Percentiles rank a stretch among this genome's conserved stretches.
Evolutionary conservation across 768 basidiomycete species (phyloP).

Genomic region (Leccinellum albellum): DNA sequence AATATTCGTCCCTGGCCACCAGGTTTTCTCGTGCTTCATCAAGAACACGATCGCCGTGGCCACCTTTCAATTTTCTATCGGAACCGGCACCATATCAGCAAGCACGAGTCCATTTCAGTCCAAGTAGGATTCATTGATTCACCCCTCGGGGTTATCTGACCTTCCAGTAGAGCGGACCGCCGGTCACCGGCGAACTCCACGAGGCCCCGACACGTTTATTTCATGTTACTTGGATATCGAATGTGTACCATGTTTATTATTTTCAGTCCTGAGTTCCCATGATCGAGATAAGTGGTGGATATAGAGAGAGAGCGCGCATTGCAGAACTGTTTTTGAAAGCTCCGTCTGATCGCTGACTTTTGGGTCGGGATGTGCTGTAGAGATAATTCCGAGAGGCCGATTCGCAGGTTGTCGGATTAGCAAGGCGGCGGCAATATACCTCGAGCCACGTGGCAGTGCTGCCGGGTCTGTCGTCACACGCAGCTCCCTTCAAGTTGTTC

Average conservation of each 20-base stretch:
- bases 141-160: conserved; percentile 29
- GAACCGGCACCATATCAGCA: conserved; percentile 28
- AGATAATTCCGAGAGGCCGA: conserved; percentile 14
- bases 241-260: conserved; percentile 13
- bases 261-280: conserved; percentile 18
- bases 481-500: background rate
- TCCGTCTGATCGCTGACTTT: conserved; percentile 3
- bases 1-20: conserved; percentile 26
- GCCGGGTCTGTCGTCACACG: background rate
- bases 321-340: background rate
- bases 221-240: conserved; percentile 23
- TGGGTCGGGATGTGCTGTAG: background rate
- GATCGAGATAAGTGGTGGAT: conserved; percentile 21
- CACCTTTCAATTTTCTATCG: conserved; percentile 28
- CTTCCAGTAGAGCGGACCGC: conserved; percentile 19
- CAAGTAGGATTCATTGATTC: conserved; percentile 28
- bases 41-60: conserved; percentile 28
- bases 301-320: conserved; percentile 3
- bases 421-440: background rate
- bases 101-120: conserved; percentile 20
- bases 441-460: conserved; percentile 12
- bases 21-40: conserved; percentile 34
- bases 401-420: background rate
- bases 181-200: conserved; percentile 25
- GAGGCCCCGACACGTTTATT: conserved; percentile 34